Evolutionary conservation across 2,329 filamentous ascomycete species (phyloP).

Genomic region (Pseudocercospora macadamiae): DNA sequence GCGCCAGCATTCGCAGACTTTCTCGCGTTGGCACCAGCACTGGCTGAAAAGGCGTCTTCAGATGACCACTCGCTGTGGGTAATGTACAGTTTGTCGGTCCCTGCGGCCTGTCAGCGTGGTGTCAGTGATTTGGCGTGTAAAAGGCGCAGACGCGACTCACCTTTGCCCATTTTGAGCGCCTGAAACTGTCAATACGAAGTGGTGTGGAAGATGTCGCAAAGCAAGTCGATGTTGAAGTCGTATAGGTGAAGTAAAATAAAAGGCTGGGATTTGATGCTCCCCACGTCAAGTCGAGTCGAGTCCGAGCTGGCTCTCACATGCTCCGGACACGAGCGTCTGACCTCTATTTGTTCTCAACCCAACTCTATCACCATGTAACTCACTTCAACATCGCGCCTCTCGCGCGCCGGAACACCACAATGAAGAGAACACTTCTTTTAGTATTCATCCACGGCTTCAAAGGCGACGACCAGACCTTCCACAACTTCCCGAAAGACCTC

Average conservation of each 20-base stretch:
- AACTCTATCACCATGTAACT: too few relatives aligned
- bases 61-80: constrained; percentile 98
- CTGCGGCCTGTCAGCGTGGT: constrained; percentile 28
- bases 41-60: constrained; percentile 83
- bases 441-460: constrained; percentile 92
- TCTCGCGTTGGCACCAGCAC: constrained; percentile 67
- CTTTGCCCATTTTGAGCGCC: constrained; percentile 24
- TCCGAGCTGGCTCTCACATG: too few relatives aligned
- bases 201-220: constrained; percentile 14
- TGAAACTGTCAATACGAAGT: neutral
- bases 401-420: constrained; percentile 4
- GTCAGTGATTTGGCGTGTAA: neutral
- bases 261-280: too few relatives aligned
- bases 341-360: too few relatives aligned
- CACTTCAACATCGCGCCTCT: too few relatives aligned
- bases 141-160: constrained; percentile 9
- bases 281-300: too few relatives aligned
- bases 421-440: constrained; percentile 75
- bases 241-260: too few relatives aligned
- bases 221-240: neutral
- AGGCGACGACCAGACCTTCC: constrained; percentile 79
- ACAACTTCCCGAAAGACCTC: constrained; percentile 73
- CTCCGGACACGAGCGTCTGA: too few relatives aligned
- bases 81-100: constrained; percentile 60
- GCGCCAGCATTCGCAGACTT: constrained; percentile 55